phyloP scores from a whole-genome alignment of 345 rosid species.

The thale cress (Arabidopsis thaliana) region DNA sequence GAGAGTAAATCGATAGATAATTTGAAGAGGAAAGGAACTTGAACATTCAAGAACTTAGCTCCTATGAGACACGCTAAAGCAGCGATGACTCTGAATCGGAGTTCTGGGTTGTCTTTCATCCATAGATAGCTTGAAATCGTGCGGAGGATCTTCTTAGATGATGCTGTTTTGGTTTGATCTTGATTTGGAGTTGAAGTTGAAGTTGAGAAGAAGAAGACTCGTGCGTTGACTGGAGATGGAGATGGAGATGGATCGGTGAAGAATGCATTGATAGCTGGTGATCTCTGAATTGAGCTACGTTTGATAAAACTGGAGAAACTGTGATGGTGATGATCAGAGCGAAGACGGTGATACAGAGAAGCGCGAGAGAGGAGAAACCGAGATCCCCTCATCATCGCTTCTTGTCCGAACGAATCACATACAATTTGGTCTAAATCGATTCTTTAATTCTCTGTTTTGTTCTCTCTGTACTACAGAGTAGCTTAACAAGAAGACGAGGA shows the following conservation, averaged over 20 bases:
- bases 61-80: slow-evolving; percentile 83
- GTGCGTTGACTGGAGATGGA: slow-evolving; percentile 43
- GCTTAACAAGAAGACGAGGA: slow-evolving; percentile 19
- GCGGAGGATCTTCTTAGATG: slow-evolving; percentile 59
- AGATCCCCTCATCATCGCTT: slow-evolving; percentile 32
- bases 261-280: slow-evolving; percentile 39
- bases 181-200: slow-evolving; percentile 50
- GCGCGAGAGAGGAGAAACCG: slow-evolving; percentile 33
- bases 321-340: slow-evolving; percentile 24
- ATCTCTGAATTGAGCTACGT: slow-evolving; percentile 17
- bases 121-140: slow-evolving; percentile 73
- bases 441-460: background rate
- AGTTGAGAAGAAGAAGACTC: slow-evolving; percentile 52
- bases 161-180: slow-evolving; percentile 34
- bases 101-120: slow-evolving; percentile 82
- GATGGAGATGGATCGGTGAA: slow-evolving; percentile 44
- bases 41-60: slow-evolving; percentile 83
- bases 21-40: slow-evolving; percentile 94
- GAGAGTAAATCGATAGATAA: slow-evolving; percentile 85
- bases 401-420: slow-evolving; percentile 26
- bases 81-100: slow-evolving; percentile 74
- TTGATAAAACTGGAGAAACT: slow-evolving; percentile 32
- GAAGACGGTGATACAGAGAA: slow-evolving; percentile 25
- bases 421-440: background rate
- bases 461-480: slow-evolving; percentile 9